phyloP scores from a whole-genome alignment of 257 asterid genomes.

The Gardenia jasminoides region DNA sequence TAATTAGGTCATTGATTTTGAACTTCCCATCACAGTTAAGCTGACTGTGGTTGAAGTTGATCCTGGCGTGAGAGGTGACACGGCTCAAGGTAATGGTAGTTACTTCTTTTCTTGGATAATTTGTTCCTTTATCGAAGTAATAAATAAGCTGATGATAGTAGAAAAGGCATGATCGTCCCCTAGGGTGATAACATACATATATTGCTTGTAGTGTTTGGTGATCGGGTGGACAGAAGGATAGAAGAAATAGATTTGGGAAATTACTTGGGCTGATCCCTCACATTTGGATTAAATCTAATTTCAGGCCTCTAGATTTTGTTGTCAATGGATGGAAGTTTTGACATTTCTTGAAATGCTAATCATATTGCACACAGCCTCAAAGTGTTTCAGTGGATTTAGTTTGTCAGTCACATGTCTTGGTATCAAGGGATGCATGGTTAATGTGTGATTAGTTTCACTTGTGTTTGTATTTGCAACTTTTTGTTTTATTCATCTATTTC shows the following conservation, averaged over 20 bases:
- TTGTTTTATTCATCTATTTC: constrained; percentile 7
- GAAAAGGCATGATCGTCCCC: background rate
- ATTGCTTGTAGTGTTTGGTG: background rate
- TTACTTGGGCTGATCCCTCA: background rate
- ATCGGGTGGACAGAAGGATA: background rate
- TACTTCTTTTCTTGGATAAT: background rate
- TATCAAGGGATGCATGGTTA: background rate
- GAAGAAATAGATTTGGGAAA: background rate
- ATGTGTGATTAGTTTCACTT: background rate
- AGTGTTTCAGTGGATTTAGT: background rate
- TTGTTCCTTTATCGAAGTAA: background rate
- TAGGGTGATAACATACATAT: background rate
- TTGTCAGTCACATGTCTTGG: too few relatives aligned
- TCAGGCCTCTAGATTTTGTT: background rate
- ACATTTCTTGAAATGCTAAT: background rate
- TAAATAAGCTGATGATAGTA: background rate
- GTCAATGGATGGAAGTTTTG: background rate
- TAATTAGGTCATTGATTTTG: constrained; percentile 86
- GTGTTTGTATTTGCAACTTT: background rate
- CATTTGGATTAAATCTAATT: background rate
- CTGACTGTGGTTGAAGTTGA: constrained; percentile 80
- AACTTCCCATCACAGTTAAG: constrained; percentile 89
- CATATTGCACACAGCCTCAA: background rate
- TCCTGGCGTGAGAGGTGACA: constrained; percentile 97
- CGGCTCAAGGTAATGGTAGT: constrained; percentile 79